A percentile compares a stretch with the other conserved stretches of the same genome.
These are phyloP conservation scores for Termitomyces sp. DNA, from an alignment of 768 basidiomycete species.

Conservation along the genomic window DNA sequence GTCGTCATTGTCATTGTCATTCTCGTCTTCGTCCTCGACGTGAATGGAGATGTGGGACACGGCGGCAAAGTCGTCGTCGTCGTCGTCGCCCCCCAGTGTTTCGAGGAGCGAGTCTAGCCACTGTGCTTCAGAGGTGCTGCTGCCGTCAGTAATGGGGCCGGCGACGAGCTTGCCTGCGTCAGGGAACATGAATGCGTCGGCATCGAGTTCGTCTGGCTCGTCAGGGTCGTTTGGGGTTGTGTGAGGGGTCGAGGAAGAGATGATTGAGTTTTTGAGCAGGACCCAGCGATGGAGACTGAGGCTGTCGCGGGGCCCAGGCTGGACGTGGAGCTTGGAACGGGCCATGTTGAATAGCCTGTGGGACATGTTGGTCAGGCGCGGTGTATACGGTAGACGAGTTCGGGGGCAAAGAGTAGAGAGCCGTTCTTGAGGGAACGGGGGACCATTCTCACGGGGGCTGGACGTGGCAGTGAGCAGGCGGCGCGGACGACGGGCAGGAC, in stretches of 20 bases:
- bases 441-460: conserved; percentile 57
- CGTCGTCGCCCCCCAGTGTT: conserved; percentile 59
- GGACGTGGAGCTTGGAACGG: conserved; percentile 69
- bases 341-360: conserved; percentile 58
- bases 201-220: conserved; percentile 45
- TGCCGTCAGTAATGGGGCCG: conserved; percentile 26
- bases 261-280: conserved; percentile 79
- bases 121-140: conserved; percentile 59
- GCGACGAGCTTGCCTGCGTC: conserved; percentile 58
- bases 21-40: conserved; percentile 55
- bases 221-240: conserved; percentile 32
- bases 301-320: conserved; percentile 55
- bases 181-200: conserved; percentile 77
- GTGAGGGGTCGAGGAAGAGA: conserved; percentile 29
- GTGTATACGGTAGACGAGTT: conserved; percentile 86
- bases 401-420: conserved; percentile 81
- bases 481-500: conserved; percentile 17
- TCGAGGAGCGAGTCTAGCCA: conserved; percentile 83
- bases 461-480: conserved; percentile 29
- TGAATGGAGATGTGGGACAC: conserved; percentile 41
- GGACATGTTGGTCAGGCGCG: conserved; percentile 32
- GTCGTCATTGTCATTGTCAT: conserved; percentile 32
- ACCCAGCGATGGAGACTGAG: conserved; percentile 85
- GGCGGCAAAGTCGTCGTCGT: conserved; percentile 49
- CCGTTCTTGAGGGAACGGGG: conserved; percentile 81